Percentiles rank a stretch among this genome's conserved stretches.
Evolutionary conservation across 768 basidiomycete species (phyloP).

Genomic region (Phylloporus rhodoxanthus): DNA sequence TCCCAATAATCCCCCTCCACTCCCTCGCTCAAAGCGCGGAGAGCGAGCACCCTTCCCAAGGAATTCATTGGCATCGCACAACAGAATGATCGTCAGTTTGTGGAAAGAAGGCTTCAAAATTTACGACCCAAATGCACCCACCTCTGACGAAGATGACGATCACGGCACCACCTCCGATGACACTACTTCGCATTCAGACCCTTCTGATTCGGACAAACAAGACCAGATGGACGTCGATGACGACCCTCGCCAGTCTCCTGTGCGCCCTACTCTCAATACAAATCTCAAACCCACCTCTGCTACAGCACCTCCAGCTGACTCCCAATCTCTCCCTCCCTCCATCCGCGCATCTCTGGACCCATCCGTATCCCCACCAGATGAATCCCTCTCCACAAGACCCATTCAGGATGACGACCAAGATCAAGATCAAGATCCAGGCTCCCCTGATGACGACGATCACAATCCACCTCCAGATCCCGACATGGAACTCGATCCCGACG

Average conservation of each 20-base stretch:
- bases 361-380: constrained; percentile 16
- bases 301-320: constrained; percentile 19
- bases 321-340: constrained; percentile 17
- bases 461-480: constrained; percentile 15
- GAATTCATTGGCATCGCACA: not conserved
- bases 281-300: constrained; percentile 10
- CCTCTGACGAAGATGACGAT: constrained; percentile 17
- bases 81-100: constrained; percentile 4
- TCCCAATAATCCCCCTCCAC: not conserved
- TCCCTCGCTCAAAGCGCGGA: constrained; percentile 18
- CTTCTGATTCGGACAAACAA: constrained; percentile 14
- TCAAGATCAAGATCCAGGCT: constrained; percentile 14
- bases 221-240: constrained; percentile 29
- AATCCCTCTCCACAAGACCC: constrained; percentile 6
- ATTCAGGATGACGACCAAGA: constrained; percentile 29
- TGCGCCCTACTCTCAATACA: constrained; percentile 16
- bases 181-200: constrained; percentile 2
- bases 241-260: constrained; percentile 25
- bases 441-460: constrained; percentile 20
- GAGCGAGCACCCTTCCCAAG: not conserved
- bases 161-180: constrained; percentile 6
- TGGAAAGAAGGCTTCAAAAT: constrained; percentile 17
- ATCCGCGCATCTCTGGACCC: constrained; percentile 17
- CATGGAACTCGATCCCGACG: constrained; percentile 26
- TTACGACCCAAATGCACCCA: constrained; percentile 16